Percentiles rank a stretch among this genome's conserved stretches.
Conservation (phyloP, 1,284 basidiomycete genomes). For the Leccinum huronense region DNA sequence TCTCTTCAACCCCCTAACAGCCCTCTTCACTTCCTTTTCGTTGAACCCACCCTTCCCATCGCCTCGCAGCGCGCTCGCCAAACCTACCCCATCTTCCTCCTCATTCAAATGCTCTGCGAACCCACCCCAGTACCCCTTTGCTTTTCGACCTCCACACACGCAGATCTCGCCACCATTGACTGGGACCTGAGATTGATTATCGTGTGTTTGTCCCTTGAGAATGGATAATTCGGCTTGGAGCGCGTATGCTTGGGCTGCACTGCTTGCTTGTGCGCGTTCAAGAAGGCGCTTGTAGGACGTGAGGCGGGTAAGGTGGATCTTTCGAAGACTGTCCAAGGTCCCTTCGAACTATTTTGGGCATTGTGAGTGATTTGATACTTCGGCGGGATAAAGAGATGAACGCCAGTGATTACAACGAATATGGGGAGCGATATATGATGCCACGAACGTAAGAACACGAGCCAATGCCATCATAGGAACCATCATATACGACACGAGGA, state of each 20-base stretch:
- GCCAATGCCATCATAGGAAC: slow-evolving; percentile 1
- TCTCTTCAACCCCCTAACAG: slow-evolving; percentile 56
- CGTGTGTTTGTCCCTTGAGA: slow-evolving; percentile 24
- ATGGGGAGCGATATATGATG: neutral
- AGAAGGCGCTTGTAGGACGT: slow-evolving; percentile 73
- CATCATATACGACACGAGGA: neutral
- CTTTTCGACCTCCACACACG: slow-evolving; percentile 57
- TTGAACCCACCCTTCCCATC: slow-evolving; percentile 49
- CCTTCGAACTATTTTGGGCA: slow-evolving; percentile 49
- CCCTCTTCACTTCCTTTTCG: slow-evolving; percentile 65
- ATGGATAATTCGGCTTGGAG: slow-evolving; percentile 71
- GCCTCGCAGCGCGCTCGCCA: slow-evolving; percentile 23
- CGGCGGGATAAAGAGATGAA: neutral
- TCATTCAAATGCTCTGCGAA: slow-evolving; percentile 46
- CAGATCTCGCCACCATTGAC: slow-evolving; percentile 41
- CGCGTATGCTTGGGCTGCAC: slow-evolving; percentile 75
- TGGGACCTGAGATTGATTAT: slow-evolving; percentile 7
- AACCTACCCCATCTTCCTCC: slow-evolving; percentile 31
- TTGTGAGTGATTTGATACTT: slow-evolving; percentile 11
- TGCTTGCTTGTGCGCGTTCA: slow-evolving; percentile 70
- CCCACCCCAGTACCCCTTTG: slow-evolving; percentile 62
- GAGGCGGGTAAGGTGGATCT: slow-evolving; percentile 61
- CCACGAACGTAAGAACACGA: neutral
- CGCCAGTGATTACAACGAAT: neutral
- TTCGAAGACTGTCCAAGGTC: slow-evolving; percentile 53